Evolutionary conservation across 2,329 filamentous ascomycete species (phyloP).

Genomic region (Aspergillus fischeri): DNA sequence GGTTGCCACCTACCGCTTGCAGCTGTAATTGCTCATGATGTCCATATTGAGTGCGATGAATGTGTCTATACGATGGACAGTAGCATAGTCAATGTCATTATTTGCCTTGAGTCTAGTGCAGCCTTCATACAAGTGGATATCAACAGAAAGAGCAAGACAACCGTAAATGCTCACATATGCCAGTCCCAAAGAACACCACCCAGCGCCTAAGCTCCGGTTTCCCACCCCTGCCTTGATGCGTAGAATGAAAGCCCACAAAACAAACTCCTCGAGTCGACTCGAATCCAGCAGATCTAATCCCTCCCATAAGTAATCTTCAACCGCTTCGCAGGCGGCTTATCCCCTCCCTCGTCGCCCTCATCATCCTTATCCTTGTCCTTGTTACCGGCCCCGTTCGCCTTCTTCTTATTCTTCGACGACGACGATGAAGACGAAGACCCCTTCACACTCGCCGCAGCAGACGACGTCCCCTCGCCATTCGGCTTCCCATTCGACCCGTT

Average conservation of each 20-base stretch:
- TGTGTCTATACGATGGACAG: neutral
- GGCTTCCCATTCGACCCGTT: slow-evolving; percentile 27
- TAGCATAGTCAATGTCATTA: neutral
- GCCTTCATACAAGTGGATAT: neutral
- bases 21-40: slow-evolving; percentile 37
- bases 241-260: slow-evolving; percentile 5
- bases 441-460: slow-evolving; percentile 29
- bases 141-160: neutral
- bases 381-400: slow-evolving; percentile 10
- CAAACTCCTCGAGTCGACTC: slow-evolving; percentile 4
- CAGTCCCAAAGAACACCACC: neutral
- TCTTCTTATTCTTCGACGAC: slow-evolving; percentile 42
- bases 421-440: slow-evolving; percentile 19
- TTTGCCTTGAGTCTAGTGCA: neutral
- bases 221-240: neutral
- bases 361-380: slow-evolving; percentile 25
- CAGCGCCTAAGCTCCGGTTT: neutral
- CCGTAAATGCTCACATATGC: neutral
- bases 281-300: slow-evolving; percentile 25
- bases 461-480: slow-evolving; percentile 21
- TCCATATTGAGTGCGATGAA: neutral
- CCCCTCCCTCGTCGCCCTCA: slow-evolving; percentile 30
- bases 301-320: slow-evolving; percentile 45
- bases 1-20: slow-evolving; percentile 73
- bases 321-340: slow-evolving; percentile 40